Evolutionary conservation across 805 yeast genomes (phyloP).

Genomic region (Metschnikowia gruessii): DNA sequence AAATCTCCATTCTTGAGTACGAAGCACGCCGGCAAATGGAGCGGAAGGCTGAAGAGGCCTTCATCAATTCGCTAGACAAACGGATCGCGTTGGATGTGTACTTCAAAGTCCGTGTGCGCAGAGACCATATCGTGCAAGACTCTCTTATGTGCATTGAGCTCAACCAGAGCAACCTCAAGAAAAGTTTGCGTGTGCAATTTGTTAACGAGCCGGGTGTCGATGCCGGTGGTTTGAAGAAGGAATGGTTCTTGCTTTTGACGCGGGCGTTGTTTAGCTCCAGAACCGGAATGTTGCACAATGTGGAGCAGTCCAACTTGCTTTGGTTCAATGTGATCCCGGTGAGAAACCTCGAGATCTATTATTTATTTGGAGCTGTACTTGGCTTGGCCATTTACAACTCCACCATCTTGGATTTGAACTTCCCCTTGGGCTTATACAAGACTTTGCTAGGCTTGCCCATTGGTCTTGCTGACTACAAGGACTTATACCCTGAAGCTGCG

Average conservation of each 20-base stretch:
- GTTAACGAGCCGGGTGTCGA: constrained; percentile 89
- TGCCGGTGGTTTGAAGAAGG: constrained; percentile 92
- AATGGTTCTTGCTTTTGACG: constrained; percentile 82
- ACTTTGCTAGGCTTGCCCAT: constrained; percentile 57
- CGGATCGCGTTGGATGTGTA: constrained; percentile 62
- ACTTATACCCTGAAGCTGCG: constrained; percentile 66
- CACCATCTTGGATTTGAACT: constrained; percentile 72
- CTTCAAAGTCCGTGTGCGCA: constrained; percentile 64
- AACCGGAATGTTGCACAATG: constrained; percentile 62
- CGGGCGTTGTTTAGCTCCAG: constrained; percentile 66
- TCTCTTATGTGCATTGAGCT: constrained; percentile 62
- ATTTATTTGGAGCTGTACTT: constrained; percentile 77
- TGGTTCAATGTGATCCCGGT: constrained; percentile 68
- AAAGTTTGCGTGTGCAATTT: constrained; percentile 75
- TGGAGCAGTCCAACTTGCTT: constrained; percentile 64
- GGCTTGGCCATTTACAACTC: constrained; percentile 93
- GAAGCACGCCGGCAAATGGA: constrained; percentile 83
- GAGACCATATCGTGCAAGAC: constrained; percentile 67
- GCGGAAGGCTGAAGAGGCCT: constrained; percentile 84
- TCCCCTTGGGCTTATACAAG: constrained; percentile 78
- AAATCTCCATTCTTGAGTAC: constrained; percentile 74
- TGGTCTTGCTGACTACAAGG: constrained; percentile 60
- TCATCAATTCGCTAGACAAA: constrained; percentile 66
- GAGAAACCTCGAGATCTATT: constrained; percentile 53
- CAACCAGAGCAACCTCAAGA: constrained; percentile 60